Base-by-base conservation (phyloP, 257 asterid species). In the Gentiana straminea region DNA sequence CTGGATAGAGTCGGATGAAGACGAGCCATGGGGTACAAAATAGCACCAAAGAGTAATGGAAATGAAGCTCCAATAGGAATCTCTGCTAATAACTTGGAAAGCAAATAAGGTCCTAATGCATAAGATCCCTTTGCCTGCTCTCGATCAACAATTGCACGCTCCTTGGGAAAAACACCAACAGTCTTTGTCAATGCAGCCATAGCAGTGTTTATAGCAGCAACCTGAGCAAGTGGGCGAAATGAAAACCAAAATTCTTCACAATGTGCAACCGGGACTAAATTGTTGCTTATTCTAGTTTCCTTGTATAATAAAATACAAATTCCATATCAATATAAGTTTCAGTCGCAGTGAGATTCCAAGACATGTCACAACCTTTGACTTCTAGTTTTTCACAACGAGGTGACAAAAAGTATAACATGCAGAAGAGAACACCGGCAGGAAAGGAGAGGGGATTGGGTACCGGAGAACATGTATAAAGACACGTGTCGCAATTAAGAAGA, bases 111-210 rank as follows among this genome's bases (percentile, higher is more conserved):
- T 45, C 98, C 97, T 54, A 91, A 72, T 33, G 77, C 75, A 68
- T 91, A 91, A 54, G 86, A 87, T 37, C 94, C 95, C 74, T 87
- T 91, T 52, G 86, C 87, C 64, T 95, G 81, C 68, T 91, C 96
- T 74, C 98, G 76, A 63, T 91, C 96, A 15, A 87, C 98, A 68
- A 91, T 84, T 36, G 95, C 84, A 61, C 98, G 98, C 69, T 91
- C 98, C 82, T 84, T 91, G 45, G 98, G 97, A 67, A 91, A 91
- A 61, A 91, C 94, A 10, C 98, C 94, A n/a, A 75, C 95, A 35
- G 98, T 84, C 75, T 91, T 91, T 58, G 98, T 87, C 62, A 91
- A 95, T 41, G 97, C 97, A 68, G 98, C 95, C 98, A 91, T 91
- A 59, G 97, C 98, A 61, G 98, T 87, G 79, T 84, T 91, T 79